Evolutionary conservation across 2,329 filamentous ascomycete species (phyloP), one percentile per base, ranked within the genome.

Genomic region (Fulvia fulva): DNA sequence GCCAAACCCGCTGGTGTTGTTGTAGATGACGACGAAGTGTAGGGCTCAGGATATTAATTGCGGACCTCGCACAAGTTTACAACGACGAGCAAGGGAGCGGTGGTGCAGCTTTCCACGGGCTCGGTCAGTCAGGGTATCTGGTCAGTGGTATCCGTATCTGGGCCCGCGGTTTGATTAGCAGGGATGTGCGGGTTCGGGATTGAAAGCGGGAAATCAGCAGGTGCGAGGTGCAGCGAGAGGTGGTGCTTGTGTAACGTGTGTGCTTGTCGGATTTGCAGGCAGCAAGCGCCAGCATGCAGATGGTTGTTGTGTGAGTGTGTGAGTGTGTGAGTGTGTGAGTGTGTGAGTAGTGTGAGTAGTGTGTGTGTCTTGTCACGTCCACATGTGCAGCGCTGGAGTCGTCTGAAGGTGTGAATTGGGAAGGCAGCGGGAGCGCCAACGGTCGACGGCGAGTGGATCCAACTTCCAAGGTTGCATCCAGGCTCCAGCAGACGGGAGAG

Each of bases 171-270:
- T 11, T 47, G 37, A 41, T 41, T 41, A 41, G 14, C 37, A 41
- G n/a, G 37, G 37, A 41, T 41, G 14, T 41, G 37, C 37, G 37
- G 37, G 37, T 41, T 19, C 37, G 37, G 37, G 8, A 41, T 41
- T n/a, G 25, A 26, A 32, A 5, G 25, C 46, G 23, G 46, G n/a
- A 21, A 1, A 16, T 19, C 44, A 47, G 22, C 21, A 47, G 21
- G 9, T 19, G 3, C 2, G 28, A 23, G 44, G 19, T 23, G 25
- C 26, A 16, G 45, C 14, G n/a, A 16, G 45, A 16, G 25, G 23
- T 28, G 47, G 23, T 28, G 47, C 26, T 50, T 50, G 47, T 50
- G 47, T 32, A 32, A 50, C 47, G 47, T 32, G n/a, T 47, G 44
- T 23, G 25, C 12, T 23, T 47, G 44, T 25, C n/a, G 37, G 37